These are phyloP conservation scores for Aquilaria malaccensis DNA, from an alignment of 345 rosid species.

Conservation along the genomic window DNA sequence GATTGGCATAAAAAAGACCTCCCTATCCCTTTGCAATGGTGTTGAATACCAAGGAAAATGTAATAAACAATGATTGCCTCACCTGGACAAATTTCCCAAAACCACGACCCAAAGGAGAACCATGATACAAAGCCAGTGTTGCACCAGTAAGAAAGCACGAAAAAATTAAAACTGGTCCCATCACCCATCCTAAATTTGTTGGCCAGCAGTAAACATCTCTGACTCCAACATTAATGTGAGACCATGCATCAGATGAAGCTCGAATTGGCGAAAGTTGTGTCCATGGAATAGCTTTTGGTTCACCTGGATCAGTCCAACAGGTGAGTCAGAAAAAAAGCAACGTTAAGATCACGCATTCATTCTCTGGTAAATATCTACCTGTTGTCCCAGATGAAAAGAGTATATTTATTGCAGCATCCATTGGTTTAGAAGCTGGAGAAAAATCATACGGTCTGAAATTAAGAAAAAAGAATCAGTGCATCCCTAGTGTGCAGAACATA, in stretches of 20 bases:
- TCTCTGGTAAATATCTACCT: conserved; percentile 27
- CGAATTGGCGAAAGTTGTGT: conserved; percentile 79
- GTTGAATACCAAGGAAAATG: neutral
- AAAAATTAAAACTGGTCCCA: conserved; percentile 71
- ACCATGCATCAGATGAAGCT: conserved; percentile 60
- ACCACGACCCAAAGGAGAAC: conserved; percentile 78
- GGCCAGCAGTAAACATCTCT: conserved; percentile 82
- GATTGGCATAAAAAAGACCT: no score
- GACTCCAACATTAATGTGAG: conserved; percentile 43
- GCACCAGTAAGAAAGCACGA: conserved; percentile 66
- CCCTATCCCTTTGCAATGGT: neutral
- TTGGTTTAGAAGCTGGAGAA: conserved; percentile 47
- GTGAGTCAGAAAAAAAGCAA: conserved; percentile 1
- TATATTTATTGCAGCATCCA: conserved; percentile 57
- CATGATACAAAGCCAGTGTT: conserved; percentile 79
- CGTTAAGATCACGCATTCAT: no score
- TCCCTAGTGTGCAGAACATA: neutral
- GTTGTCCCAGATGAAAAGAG: conserved; percentile 96
- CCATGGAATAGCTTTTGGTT: conserved; percentile 97
- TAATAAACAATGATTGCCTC: conserved; percentile 2
- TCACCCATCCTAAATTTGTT: conserved; percentile 93
- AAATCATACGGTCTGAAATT: conserved; percentile 35
- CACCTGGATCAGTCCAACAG: conserved; percentile 40
- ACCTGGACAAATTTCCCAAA: conserved; percentile 93
- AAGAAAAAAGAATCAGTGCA: neutral